phyloP scores from a whole-genome alignment of 192 early-diverging fungal genomes.

The Gaertneriomyces sp. region DNA sequence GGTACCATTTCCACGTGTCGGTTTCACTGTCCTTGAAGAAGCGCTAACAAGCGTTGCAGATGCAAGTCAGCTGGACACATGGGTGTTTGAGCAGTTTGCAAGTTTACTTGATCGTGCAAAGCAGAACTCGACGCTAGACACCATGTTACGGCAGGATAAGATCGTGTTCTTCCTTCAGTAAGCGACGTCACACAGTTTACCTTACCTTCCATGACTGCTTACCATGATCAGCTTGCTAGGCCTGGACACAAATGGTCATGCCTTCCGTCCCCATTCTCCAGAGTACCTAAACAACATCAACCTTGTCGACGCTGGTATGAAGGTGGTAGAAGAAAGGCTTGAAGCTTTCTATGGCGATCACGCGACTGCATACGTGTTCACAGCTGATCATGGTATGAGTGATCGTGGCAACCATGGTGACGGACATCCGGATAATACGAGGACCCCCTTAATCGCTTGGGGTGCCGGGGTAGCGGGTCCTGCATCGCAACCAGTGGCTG shows the following conservation, averaged over 20 bases:
- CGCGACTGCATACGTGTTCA: conserved; percentile 85
- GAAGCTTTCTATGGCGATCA: conserved; percentile 72
- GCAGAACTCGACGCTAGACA: conserved; percentile 40
- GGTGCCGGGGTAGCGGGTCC: conserved; percentile 83
- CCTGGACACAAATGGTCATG: conserved; percentile 93
- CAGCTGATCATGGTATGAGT: conserved; percentile 95
- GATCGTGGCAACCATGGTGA: conserved; percentile 90
- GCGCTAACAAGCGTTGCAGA: conserved; percentile 46
- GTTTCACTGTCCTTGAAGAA: background rate
- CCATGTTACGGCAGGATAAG: conserved; percentile 66
- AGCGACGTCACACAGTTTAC: background rate
- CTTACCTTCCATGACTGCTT: background rate
- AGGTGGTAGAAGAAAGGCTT: conserved; percentile 63
- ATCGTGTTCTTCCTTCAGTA: conserved; percentile 88
- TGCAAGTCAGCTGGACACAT: conserved; percentile 78
- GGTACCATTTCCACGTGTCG: conserved; percentile 1
- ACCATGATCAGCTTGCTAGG: conserved; percentile 63
- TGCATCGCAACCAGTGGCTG: too few relatives aligned
- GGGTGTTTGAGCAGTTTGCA: conserved; percentile 86
- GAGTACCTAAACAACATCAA: conserved; percentile 86
- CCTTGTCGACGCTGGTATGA: conserved; percentile 75
- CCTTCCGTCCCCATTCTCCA: conserved; percentile 73
- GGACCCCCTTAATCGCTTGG: conserved; percentile 92
- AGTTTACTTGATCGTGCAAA: conserved; percentile 58
- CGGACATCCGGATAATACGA: conserved; percentile 91